These are phyloP conservation scores for Ballota nigra DNA, from an alignment of 257 asterid species.

Conservation along the genomic window DNA sequence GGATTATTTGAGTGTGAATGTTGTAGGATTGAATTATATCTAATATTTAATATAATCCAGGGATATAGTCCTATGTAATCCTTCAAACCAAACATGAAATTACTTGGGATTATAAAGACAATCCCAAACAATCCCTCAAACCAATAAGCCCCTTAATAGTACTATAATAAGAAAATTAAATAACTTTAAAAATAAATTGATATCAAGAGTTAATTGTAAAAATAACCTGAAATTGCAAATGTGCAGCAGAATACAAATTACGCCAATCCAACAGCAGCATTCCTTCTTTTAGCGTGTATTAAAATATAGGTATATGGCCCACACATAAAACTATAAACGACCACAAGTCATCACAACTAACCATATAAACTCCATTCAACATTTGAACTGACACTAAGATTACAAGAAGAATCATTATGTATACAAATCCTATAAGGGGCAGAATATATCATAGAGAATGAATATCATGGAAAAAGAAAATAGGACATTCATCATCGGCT, in stretches of 20 bases:
- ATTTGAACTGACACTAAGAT: slow-evolving; percentile 5
- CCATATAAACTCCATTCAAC: slow-evolving; percentile 3
- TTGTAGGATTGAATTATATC: too few relatives aligned
- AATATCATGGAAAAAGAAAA: not conserved
- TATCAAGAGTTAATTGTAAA: not conserved
- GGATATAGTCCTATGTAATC: too few relatives aligned
- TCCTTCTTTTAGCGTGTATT: not conserved
- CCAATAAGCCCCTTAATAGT: too few relatives aligned
- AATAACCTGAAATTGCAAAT: not conserved
- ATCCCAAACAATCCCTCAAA: too few relatives aligned
- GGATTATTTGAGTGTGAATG: too few relatives aligned
- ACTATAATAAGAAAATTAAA: too few relatives aligned
- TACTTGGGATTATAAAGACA: too few relatives aligned
- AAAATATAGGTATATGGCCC: not conserved
- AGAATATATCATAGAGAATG: not conserved
- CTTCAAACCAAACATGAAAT: too few relatives aligned
- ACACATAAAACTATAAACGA: not conserved
- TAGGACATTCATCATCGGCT: not conserved
- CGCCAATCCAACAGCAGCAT: not conserved
- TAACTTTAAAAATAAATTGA: not conserved
- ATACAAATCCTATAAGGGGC: slow-evolving; percentile 10
- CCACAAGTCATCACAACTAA: not conserved
- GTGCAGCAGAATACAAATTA: not conserved
- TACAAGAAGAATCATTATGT: slow-evolving; percentile 13
- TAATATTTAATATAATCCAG: too few relatives aligned